These are phyloP conservation scores for Isabelozyma heimii DNA, from an alignment of 805 yeast genomes.

Conservation along the genomic window DNA sequence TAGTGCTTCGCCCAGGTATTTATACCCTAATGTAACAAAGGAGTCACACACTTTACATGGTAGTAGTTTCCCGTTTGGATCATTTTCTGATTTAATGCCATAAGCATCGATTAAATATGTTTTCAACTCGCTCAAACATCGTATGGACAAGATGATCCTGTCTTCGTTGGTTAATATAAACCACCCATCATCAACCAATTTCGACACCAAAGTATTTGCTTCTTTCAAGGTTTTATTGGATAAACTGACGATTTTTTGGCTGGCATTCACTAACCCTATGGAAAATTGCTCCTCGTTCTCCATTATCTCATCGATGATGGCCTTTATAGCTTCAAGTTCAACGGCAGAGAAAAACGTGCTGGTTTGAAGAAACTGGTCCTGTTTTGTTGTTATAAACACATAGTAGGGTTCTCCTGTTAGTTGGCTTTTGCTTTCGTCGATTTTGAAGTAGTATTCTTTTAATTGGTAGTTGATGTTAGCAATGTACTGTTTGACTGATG, in stretches of 20 bases:
- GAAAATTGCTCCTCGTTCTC: constrained; percentile 34
- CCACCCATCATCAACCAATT: constrained; percentile 54
- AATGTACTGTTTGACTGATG: constrained; percentile 15
- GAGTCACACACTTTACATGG: constrained; percentile 52
- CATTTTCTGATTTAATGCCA: constrained; percentile 26
- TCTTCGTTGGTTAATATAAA: constrained; percentile 30
- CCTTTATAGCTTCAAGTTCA: constrained; percentile 44
- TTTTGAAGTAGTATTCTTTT: constrained; percentile 38
- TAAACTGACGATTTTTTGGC: constrained; percentile 22
- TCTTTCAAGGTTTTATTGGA: constrained; percentile 31
- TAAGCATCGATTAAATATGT: constrained; percentile 42
- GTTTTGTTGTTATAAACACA: constrained; percentile 38
- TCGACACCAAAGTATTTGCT: constrained; percentile 35
- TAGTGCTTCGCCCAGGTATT: constrained; percentile 23
- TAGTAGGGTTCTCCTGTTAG: constrained; percentile 27
- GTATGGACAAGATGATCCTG: constrained; percentile 36
- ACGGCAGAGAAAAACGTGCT: constrained; percentile 31
- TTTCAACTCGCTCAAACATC: constrained; percentile 48
- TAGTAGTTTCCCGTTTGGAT: constrained; percentile 34
- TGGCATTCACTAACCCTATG: constrained; percentile 33
- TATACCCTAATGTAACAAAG: constrained; percentile 52
- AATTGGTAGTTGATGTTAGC: constrained; percentile 30
- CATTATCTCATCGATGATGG: constrained; percentile 44
- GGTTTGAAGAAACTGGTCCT: constrained; percentile 40
- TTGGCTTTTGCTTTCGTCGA: constrained; percentile 40